Conservation (phyloP, 768 basidiomycete species). For the Chalciporus pseudorubinellus region DNA sequence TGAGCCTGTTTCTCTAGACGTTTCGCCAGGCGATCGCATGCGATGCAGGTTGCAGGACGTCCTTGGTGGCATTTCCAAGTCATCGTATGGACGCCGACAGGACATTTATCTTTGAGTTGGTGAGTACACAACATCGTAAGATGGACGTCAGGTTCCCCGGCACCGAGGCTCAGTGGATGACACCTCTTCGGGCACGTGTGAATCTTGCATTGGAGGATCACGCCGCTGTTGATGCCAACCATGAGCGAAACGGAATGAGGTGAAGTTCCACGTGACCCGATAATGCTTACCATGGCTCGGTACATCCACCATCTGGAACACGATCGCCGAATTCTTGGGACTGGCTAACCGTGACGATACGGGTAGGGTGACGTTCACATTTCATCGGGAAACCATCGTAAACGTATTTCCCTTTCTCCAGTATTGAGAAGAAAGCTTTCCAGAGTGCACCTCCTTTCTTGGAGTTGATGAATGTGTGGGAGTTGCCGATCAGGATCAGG, state of each 20-base stretch:
- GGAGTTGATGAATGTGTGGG: conserved; percentile 55
- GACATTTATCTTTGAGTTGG: conserved; percentile 39
- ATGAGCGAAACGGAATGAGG: neutral
- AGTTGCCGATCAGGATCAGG: conserved; percentile 66
- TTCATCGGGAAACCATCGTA: conserved; percentile 60
- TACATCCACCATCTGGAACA: conserved; percentile 66
- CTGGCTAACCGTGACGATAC: conserved; percentile 34
- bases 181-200: conserved; percentile 64
- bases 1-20: conserved; percentile 40
- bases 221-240: conserved; percentile 1
- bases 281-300: conserved; percentile 51
- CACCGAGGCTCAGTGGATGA: conserved; percentile 52
- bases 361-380: conserved; percentile 55
- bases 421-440: conserved; percentile 45
- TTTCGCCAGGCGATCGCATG: conserved; percentile 45
- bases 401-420: conserved; percentile 43
- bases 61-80: conserved; percentile 46
- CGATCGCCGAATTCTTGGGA: conserved; percentile 50
- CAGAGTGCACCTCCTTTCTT: conserved; percentile 54
- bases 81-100: conserved; percentile 40
- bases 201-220: conserved; percentile 13
- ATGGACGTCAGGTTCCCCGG: conserved; percentile 31
- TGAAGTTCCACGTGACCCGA: neutral
- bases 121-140: conserved; percentile 41
- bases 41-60: conserved; percentile 38